phyloP scores from a whole-genome alignment of 129 eudicot genomes.

The Mikania micrantha region DNA sequence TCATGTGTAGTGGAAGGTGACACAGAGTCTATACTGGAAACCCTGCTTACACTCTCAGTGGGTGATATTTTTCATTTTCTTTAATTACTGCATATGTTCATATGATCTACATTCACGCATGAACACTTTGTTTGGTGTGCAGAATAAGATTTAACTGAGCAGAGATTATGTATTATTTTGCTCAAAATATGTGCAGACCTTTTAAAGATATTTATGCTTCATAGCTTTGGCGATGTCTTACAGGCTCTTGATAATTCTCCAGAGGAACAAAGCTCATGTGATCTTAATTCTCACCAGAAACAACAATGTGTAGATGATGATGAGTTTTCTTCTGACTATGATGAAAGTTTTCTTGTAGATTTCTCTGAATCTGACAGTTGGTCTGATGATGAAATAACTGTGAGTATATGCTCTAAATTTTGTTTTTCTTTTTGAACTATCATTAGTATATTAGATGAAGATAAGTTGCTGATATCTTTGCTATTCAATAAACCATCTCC shows the following conservation, averaged over 20 bases:
- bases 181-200: background rate
- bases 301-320: constrained; percentile 34
- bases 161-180: background rate
- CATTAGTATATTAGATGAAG: background rate
- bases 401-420: constrained; percentile 9
- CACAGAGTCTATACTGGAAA: constrained; percentile 42
- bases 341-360: constrained; percentile 54
- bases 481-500: background rate
- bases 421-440: background rate
- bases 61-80: constrained; percentile 9
- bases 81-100: background rate
- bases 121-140: background rate
- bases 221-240: constrained; percentile 25
- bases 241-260: constrained; percentile 51
- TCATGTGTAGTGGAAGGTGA: constrained; percentile 51
- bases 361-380: constrained; percentile 59
- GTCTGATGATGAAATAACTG: constrained; percentile 43
- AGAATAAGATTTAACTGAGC: background rate
- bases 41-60: constrained; percentile 51
- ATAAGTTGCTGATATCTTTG: background rate
- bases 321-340: constrained; percentile 60
- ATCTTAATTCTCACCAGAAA: constrained; percentile 27
- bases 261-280: constrained; percentile 16
- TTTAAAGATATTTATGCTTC: background rate
- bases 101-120: background rate